A percentile compares a stretch with the other conserved stretches of the same genome.
phyloP scores from a whole-genome alignment of 768 basidiomycete genomes.

The Rhodotorula graminis region DNA sequence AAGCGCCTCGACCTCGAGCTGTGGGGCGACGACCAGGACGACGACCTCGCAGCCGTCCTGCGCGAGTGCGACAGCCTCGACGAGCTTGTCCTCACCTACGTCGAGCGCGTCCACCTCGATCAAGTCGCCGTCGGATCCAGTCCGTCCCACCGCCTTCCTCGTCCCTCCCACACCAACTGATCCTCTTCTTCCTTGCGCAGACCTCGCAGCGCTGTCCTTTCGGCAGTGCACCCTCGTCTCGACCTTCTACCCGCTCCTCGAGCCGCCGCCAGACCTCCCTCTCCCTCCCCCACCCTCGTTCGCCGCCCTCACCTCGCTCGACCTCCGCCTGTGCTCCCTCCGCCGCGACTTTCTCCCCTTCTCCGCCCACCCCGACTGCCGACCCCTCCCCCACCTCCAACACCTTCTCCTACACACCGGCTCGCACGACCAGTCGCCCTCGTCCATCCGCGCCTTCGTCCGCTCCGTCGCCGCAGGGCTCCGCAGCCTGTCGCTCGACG shows the following conservation, averaged over 20 bases:
- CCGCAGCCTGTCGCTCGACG: conserved; percentile 11
- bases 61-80: neutral
- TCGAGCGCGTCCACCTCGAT: neutral
- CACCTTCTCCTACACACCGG: conserved; percentile 21
- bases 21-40: neutral
- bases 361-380: too few relatives aligned
- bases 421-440: conserved; percentile 1
- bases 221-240: conserved; percentile 22
- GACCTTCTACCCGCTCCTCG: neutral
- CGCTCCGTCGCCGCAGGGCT: neutral
- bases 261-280: neutral
- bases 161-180: too few relatives aligned
- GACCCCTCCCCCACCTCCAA: neutral
- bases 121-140: neutral
- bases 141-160: neutral
- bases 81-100: neutral
- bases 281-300: neutral
- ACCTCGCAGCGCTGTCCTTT: conserved; percentile 1
- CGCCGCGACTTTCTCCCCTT: conserved; percentile 9
- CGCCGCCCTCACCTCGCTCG: neutral
- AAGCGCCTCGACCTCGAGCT: neutral
- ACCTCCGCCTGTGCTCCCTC: conserved; percentile 17
- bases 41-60: neutral
- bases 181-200: neutral
- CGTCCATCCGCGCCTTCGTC: neutral